Evolutionary conservation across 495 filamentous ascomycete genomes (phyloP).

Genomic region (Pyronema omphalodes): DNA sequence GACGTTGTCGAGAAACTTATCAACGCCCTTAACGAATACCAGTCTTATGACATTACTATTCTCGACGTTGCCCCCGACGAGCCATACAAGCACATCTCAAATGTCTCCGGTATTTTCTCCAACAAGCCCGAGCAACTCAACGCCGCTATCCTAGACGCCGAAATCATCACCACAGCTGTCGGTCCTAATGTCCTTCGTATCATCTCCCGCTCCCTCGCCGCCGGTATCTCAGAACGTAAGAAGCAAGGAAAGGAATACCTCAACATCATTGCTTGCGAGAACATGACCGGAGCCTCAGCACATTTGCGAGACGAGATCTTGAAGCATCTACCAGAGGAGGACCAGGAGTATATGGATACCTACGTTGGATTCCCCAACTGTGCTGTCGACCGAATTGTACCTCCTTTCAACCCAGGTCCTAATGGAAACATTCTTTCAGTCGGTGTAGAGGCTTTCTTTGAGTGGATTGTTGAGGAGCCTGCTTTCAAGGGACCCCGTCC

Average conservation of each 20-base stretch:
- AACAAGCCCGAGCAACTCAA: constrained; percentile 60
- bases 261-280: constrained; percentile 86
- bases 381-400: constrained; percentile 94
- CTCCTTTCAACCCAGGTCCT: constrained; percentile 42
- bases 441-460: constrained; percentile 91
- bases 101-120: constrained; percentile 88
- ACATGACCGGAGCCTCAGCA: constrained; percentile 71
- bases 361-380: constrained; percentile 68
- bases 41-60: constrained; percentile 78
- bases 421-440: constrained; percentile 43
- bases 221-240: constrained; percentile 59
- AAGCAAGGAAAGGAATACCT: constrained; percentile 44
- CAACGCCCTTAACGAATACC: constrained; percentile 48
- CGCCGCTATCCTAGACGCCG: constrained; percentile 67
- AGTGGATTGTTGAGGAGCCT: constrained; percentile 77
- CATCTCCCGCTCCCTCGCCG: constrained; percentile 82
- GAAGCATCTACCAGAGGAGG: constrained; percentile 13
- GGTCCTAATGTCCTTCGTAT: constrained; percentile 91
- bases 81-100: constrained; percentile 71
- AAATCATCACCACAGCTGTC: constrained; percentile 88
- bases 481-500: constrained; percentile 34
- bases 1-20: constrained; percentile 78
- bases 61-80: constrained; percentile 71
- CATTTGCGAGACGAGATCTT: constrained; percentile 17
- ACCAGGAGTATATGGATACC: constrained; percentile 25